A percentile compares a stretch with the other conserved stretches of the same genome.
phyloP scores from a whole-genome alignment of 306 rosid genomes.

The Canavalia ensiformis region DNA sequence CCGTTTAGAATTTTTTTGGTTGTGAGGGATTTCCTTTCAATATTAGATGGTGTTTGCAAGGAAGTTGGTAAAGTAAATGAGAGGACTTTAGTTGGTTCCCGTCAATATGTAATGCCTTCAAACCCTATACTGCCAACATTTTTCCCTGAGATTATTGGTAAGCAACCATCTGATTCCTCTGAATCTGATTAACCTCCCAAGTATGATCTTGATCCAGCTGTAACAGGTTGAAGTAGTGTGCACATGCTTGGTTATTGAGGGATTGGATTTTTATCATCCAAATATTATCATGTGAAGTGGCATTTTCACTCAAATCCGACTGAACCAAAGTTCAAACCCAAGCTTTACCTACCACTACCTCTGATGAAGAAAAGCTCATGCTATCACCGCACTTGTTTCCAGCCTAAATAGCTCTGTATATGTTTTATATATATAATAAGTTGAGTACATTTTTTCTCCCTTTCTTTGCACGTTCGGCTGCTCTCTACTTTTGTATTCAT shows the following conservation, averaged over 20 bases:
- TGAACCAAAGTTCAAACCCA: neutral
- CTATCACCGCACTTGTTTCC: conserved; percentile 41
- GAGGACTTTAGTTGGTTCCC: conserved; percentile 73
- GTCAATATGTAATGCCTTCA: conserved; percentile 56
- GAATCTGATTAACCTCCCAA: conserved; percentile 49
- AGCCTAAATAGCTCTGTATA: conserved; percentile 35
- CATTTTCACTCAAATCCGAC: conserved; percentile 14
- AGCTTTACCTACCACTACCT: conserved; percentile 16
- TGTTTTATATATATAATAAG: conserved; percentile 42
- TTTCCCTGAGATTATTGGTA: conserved; percentile 63
- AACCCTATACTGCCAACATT: conserved; percentile 51
- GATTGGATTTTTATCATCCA: conserved; percentile 24
- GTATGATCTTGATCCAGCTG: neutral
- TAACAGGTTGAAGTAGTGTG: conserved; percentile 9
- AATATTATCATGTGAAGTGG: conserved; percentile 20
- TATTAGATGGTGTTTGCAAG: conserved; percentile 86
- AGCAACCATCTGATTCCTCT: conserved; percentile 59
- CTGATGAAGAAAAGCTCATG: conserved; percentile 59
- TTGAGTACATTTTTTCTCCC: conserved; percentile 9
- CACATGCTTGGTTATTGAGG: conserved; percentile 23
- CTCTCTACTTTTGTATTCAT: conserved; percentile 37
- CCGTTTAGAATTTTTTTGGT: conserved; percentile 80
- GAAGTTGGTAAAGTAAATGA: conserved; percentile 83
- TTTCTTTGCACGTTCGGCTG: neutral
- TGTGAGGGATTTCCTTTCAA: conserved; percentile 82